Conservation (phyloP, 306 rosid genomes). For the Quercus alba region DNA sequence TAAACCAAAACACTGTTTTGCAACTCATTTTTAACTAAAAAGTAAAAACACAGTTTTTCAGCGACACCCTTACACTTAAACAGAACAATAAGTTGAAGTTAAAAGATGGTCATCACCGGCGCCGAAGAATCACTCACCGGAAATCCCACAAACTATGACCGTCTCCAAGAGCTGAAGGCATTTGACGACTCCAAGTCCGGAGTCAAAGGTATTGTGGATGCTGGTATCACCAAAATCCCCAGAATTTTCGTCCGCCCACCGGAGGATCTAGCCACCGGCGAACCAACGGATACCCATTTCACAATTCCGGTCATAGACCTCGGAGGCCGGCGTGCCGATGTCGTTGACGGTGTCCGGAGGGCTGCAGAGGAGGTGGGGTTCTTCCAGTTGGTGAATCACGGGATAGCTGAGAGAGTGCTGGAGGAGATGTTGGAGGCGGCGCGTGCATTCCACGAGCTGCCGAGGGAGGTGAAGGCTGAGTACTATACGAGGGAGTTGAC, state of each 20-base stretch:
- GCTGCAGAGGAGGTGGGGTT: constrained; percentile 40
- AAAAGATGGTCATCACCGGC: not conserved
- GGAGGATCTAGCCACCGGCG: not conserved
- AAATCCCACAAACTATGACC: not conserved
- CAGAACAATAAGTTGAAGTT: no score
- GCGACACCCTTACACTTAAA: no score
- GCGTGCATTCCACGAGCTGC: constrained; percentile 44
- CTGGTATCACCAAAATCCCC: constrained; percentile 32
- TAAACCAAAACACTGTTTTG: no score
- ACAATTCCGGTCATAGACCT: constrained; percentile 36
- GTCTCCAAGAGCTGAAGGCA: constrained; percentile 26
- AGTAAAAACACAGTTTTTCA: no score
- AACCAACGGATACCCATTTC: constrained; percentile 2
- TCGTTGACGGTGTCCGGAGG: constrained; percentile 17
- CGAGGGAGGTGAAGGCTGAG: constrained; percentile 32
- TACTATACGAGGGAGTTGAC: constrained; percentile 29
- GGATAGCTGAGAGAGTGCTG: constrained; percentile 23
- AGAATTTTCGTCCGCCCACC: constrained; percentile 20
- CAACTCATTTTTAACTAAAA: no score
- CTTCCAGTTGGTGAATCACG: constrained; percentile 53
- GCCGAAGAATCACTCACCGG: not conserved
- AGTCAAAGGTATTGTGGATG: constrained; percentile 39
- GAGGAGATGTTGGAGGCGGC: constrained; percentile 30
- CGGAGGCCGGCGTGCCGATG: not conserved
- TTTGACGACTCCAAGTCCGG: constrained; percentile 45